A percentile compares a stretch with the other conserved stretches of the same genome.
Conservation (phyloP, 805 yeast genomes). For the Millerozyma miso region DNA sequence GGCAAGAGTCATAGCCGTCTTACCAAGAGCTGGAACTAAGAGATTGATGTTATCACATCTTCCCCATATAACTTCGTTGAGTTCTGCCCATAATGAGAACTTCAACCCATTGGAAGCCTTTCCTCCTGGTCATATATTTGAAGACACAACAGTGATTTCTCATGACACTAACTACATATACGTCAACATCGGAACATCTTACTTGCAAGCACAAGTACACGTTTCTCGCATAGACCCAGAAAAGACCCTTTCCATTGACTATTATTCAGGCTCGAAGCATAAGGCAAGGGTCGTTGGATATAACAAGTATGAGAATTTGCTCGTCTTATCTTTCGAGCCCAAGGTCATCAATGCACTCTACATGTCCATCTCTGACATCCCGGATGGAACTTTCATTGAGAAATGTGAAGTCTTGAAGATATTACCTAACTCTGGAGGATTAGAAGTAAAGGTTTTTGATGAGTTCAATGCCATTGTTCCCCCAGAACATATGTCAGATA, state of each 20-base stretch:
- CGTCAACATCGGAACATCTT: slow-evolving; percentile 52
- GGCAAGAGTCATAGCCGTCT: slow-evolving; percentile 66
- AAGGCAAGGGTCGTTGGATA: slow-evolving; percentile 74
- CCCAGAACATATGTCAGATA: slow-evolving; percentile 74
- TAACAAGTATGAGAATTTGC: slow-evolving; percentile 61
- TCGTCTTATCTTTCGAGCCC: slow-evolving; percentile 66
- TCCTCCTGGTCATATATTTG: slow-evolving; percentile 69
- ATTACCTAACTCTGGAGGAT: slow-evolving; percentile 56
- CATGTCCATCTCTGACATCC: slow-evolving; percentile 66
- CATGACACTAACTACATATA: slow-evolving; percentile 54
- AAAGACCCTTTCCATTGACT: slow-evolving; percentile 43
- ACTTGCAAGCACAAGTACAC: slow-evolving; percentile 69
- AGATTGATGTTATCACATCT: slow-evolving; percentile 61
- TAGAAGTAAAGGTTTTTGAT: slow-evolving; percentile 61
- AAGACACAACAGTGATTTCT: slow-evolving; percentile 58
- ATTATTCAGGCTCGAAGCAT: slow-evolving; percentile 61
- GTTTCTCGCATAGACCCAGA: slow-evolving; percentile 60
- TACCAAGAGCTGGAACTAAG: slow-evolving; percentile 46
- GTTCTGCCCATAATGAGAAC: slow-evolving; percentile 10
- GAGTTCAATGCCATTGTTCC: slow-evolving; percentile 74
- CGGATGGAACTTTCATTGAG: slow-evolving; percentile 62
- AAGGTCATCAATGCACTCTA: slow-evolving; percentile 59
- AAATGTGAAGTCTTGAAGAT: slow-evolving; percentile 53
- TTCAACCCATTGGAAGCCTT: slow-evolving; percentile 51
- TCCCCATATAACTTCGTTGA: slow-evolving; percentile 47